Conservation (phyloP, 371 early-diverging fungal species). For the Apophysomyces trapeziformis region DNA sequence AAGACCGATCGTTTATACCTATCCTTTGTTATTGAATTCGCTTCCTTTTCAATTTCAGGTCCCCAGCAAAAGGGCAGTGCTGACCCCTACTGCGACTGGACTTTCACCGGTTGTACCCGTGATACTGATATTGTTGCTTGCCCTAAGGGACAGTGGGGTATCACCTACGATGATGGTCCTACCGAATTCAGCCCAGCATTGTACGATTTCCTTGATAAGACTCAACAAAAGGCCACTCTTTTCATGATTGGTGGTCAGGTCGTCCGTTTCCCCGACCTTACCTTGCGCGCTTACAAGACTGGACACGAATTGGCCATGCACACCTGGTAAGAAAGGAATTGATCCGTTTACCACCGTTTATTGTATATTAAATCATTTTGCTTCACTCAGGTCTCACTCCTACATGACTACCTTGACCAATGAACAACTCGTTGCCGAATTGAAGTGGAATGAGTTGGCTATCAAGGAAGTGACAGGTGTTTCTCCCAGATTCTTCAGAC, state of each 20-base stretch:
- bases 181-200: constrained; percentile 45
- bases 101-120: constrained; percentile 54
- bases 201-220: constrained; percentile 58
- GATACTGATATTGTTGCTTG: constrained; percentile 54
- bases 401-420: constrained; percentile 64
- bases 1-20: background rate
- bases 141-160: constrained; percentile 62
- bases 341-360: background rate
- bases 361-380: constrained; percentile 37
- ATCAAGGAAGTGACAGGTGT: constrained; percentile 68
- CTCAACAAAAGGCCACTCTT: constrained; percentile 64
- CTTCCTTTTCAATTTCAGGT: constrained; percentile 14
- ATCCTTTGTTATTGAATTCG: background rate
- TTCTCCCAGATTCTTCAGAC: constrained; percentile 51
- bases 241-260: constrained; percentile 70
- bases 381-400: constrained; percentile 60
- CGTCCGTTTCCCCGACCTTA: constrained; percentile 52
- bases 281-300: constrained; percentile 50
- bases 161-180: constrained; percentile 73
- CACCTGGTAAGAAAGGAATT: constrained; percentile 34
- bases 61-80: constrained; percentile 22
- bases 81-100: constrained; percentile 63
- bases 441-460: constrained; percentile 69
- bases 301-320: constrained; percentile 62
- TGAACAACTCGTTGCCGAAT: constrained; percentile 73